Evolutionary conservation across 2,329 filamentous ascomycete genomes (phyloP), one percentile per base, ranked within the genome.

Genomic region (Raffaelea albimanens): DNA sequence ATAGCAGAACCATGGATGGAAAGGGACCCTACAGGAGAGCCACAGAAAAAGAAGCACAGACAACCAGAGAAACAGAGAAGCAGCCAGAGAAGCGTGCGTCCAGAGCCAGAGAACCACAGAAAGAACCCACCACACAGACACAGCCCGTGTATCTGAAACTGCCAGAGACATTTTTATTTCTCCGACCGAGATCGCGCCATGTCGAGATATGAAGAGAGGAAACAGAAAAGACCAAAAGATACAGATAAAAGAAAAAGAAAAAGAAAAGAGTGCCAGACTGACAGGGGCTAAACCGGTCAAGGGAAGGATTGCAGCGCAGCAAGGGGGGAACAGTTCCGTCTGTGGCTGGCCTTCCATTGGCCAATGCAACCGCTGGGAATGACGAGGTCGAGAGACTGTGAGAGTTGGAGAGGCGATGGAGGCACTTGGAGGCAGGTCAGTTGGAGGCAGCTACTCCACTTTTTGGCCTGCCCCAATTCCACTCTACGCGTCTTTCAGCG

Each of bases 401-500:
- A n/a, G n/a, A n/a, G n/a, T n/a, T n/a, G n/a, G n/a, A n/a, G n/a
- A n/a, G n/a, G n/a, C n/a, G n/a, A n/a, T n/a, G n/a, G n/a, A n/a
- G n/a, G n/a, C n/a, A n/a, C n/a, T n/a, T n/a, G n/a, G n/a, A n/a
- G n/a, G n/a, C n/a, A n/a, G n/a, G n/a, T n/a, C n/a, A n/a, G n/a
- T n/a, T n/a, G n/a, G 25, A 29, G 25, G n/a, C 34, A 38, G 34
- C 38, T 40, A 8, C 19, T 13, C 14, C 38, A n/a, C 8, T 40
- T 19, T 19, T 34, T 34, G 25, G n/a, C 42, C 25, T 21, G 22
- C 19, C 19, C 13, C 18, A 20, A 11, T 7, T 16, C 34, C 47
- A 50, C 50, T 52, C 41, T 48, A 52, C 50, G 50, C 50, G 50
- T 46, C 44, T 44, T 22, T n/a, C 19, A 16, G 22, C 47, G 45